Conservation (phyloP, 805 yeast genomes). For the Komagataella mondaviorum region DNA sequence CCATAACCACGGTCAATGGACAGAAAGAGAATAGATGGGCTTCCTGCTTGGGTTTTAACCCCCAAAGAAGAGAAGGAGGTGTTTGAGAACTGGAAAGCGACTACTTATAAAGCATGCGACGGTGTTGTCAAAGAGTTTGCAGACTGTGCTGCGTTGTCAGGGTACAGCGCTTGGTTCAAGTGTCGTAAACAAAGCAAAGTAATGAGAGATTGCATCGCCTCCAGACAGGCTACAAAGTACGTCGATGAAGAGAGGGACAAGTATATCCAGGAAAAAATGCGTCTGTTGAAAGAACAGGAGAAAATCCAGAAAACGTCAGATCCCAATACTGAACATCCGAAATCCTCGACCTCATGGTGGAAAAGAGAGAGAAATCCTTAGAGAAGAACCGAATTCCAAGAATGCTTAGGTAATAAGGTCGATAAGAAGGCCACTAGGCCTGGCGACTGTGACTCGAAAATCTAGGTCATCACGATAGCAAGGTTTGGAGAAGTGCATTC, state of each 20-base stretch:
- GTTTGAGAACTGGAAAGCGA: slow-evolving; percentile 54
- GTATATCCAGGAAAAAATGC: slow-evolving; percentile 44
- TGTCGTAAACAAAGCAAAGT: slow-evolving; percentile 47
- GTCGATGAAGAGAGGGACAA: slow-evolving; percentile 60
- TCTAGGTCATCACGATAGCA: neutral
- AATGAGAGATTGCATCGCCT: slow-evolving; percentile 50
- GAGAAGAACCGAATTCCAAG: neutral
- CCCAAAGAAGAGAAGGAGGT: slow-evolving; percentile 69
- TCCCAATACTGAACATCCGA: neutral
- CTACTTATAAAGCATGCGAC: slow-evolving; percentile 55
- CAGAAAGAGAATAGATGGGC: slow-evolving; percentile 17
- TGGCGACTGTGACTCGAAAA: neutral
- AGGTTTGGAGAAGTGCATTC: neutral
- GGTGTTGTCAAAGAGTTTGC: slow-evolving; percentile 55
- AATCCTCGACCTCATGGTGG: neutral
- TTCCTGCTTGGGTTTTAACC: slow-evolving; percentile 67
- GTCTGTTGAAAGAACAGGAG: slow-evolving; percentile 16
- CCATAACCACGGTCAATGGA: slow-evolving; percentile 7
- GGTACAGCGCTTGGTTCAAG: slow-evolving; percentile 51
- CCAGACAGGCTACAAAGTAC: slow-evolving; percentile 46
- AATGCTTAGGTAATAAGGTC: neutral
- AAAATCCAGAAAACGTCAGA: neutral
- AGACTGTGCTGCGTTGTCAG: slow-evolving; percentile 49
- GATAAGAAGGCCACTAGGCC: neutral
- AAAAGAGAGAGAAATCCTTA: slow-evolving; percentile 1